Evolutionary conservation across 805 yeast species (phyloP).

Genomic region (Lipomyces yamadae): DNA sequence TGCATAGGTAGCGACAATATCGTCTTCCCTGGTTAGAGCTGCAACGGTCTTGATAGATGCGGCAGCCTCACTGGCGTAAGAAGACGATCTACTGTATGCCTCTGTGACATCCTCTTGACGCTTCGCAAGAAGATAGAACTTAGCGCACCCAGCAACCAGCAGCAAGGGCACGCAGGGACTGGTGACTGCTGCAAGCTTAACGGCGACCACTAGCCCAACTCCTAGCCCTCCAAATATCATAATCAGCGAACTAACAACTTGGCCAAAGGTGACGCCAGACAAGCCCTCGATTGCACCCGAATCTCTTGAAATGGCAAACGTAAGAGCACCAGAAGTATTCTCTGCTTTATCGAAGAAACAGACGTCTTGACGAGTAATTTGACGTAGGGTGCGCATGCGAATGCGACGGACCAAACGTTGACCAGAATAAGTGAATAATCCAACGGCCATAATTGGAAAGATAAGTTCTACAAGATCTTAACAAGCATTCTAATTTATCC

Average conservation of each 20-base stretch:
- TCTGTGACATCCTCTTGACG: conserved; percentile 47
- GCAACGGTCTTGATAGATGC: conserved; percentile 51
- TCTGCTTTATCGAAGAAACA: conserved; percentile 41
- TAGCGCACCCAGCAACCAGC: conserved; percentile 50
- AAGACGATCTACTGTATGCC: conserved; percentile 42
- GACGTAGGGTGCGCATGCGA: conserved; percentile 39
- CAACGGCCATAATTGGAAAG: conserved; percentile 36
- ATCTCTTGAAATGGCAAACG: conserved; percentile 41
- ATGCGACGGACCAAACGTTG: conserved; percentile 40
- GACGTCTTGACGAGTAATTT: conserved; percentile 42
- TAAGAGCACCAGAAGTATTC: conserved; percentile 42
- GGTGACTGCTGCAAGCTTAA: conserved; percentile 52
- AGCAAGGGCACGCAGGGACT: conserved; percentile 46
- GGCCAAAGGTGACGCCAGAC: conserved; percentile 43
- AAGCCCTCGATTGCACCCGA: conserved; percentile 44
- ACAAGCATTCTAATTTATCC: conserved; percentile 46
- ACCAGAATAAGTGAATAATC: conserved; percentile 35
- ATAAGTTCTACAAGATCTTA: conserved; percentile 38
- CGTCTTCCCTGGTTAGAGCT: conserved; percentile 50
- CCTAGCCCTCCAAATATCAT: conserved; percentile 50
- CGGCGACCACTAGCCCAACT: conserved; percentile 48
- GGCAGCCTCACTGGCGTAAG: conserved; percentile 50
- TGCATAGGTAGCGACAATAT: conserved; percentile 45
- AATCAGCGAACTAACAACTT: conserved; percentile 42
- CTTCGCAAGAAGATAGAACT: conserved; percentile 45